These are phyloP conservation scores for Ilyonectria robusta DNA, from an alignment of 2,329 filamentous ascomycete species.

Conservation along the genomic window DNA sequence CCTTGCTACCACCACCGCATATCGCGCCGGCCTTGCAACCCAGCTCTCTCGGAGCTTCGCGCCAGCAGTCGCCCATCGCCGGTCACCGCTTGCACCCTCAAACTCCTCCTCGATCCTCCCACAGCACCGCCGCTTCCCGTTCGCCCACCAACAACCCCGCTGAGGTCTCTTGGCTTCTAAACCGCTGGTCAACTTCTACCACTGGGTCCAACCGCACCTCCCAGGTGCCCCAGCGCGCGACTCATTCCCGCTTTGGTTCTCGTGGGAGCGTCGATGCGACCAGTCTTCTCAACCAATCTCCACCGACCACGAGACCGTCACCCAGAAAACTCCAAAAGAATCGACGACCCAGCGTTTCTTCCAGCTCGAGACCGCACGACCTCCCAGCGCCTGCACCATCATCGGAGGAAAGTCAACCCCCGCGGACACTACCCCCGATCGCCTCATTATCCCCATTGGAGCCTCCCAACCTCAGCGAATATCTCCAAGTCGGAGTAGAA, in stretches of 20 bases:
- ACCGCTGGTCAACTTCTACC: constrained; percentile 69
- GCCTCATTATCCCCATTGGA: constrained; percentile 45
- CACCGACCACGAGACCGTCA: constrained; percentile 48
- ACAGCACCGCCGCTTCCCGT: constrained; percentile 33
- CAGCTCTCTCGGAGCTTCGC: constrained; percentile 34
- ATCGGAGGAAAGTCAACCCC: constrained; percentile 34
- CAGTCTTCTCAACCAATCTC: constrained; percentile 50
- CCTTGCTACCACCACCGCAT: constrained; percentile 58
- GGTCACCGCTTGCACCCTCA: constrained; percentile 31
- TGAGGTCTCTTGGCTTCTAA: constrained; percentile 63
- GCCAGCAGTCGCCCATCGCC: constrained; percentile 39
- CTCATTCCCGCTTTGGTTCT: constrained; percentile 53
- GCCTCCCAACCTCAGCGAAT: constrained; percentile 38
- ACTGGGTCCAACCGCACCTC: constrained; percentile 65
- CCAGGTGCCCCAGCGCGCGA: constrained; percentile 49
- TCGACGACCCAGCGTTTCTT: constrained; percentile 50
- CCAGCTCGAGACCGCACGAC: constrained; percentile 31
- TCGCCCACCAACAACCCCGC: constrained; percentile 52
- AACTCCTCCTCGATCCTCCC: constrained; percentile 35
- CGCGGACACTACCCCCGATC: constrained; percentile 44
- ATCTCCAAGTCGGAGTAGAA: constrained; percentile 39
- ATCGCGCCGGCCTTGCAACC: constrained; percentile 45
- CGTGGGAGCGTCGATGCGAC: constrained; percentile 62
- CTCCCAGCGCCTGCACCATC: constrained; percentile 16
- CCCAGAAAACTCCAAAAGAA: constrained; percentile 57